Evolutionary conservation across 2,329 filamentous ascomycete genomes (phyloP).

Genomic region (Apiospora sp.): DNA sequence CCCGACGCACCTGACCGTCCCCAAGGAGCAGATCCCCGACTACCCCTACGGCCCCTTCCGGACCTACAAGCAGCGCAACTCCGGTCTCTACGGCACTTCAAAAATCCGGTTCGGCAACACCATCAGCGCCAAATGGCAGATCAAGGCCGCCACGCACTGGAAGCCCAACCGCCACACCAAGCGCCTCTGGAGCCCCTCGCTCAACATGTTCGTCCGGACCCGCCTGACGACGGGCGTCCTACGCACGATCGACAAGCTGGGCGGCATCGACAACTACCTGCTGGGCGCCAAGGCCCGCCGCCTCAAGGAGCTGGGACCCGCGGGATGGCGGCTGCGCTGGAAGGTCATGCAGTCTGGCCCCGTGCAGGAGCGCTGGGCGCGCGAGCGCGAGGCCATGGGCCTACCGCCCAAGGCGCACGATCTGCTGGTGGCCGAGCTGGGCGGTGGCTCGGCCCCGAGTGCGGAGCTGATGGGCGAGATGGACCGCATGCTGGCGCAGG

Average conservation of each 20-base stretch:
- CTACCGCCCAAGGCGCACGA: slow-evolving; percentile 56
- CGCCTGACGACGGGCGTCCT: slow-evolving; percentile 75
- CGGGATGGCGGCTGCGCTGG: slow-evolving; percentile 91
- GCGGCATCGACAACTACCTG: slow-evolving; percentile 91
- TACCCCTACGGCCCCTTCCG: slow-evolving; percentile 78
- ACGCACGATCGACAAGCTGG: slow-evolving; percentile 81
- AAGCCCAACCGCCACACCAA: slow-evolving; percentile 77
- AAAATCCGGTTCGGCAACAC: slow-evolving; percentile 83
- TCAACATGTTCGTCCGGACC: slow-evolving; percentile 71
- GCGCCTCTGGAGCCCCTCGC: slow-evolving; percentile 69
- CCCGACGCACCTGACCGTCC: slow-evolving; percentile 50
- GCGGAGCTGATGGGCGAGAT: slow-evolving; percentile 48
- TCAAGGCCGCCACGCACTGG: slow-evolving; percentile 78
- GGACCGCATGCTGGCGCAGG: slow-evolving; percentile 51
- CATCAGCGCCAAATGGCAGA: slow-evolving; percentile 71
- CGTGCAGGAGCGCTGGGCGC: slow-evolving; percentile 71
- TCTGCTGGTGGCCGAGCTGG: slow-evolving; percentile 31
- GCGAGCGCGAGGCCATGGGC: slow-evolving; percentile 71
- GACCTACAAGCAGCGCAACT: slow-evolving; percentile 83
- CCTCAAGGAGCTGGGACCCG: slow-evolving; percentile 85
- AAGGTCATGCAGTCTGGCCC: slow-evolving; percentile 80
- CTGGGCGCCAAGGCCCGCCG: slow-evolving; percentile 79
- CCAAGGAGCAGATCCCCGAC: slow-evolving; percentile 54
- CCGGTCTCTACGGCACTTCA: slow-evolving; percentile 73
- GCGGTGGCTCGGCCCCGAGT: slow-evolving; percentile 36